phyloP scores from a whole-genome alignment of 1,284 basidiomycete genomes.

The Ustilago trichophora region DNA sequence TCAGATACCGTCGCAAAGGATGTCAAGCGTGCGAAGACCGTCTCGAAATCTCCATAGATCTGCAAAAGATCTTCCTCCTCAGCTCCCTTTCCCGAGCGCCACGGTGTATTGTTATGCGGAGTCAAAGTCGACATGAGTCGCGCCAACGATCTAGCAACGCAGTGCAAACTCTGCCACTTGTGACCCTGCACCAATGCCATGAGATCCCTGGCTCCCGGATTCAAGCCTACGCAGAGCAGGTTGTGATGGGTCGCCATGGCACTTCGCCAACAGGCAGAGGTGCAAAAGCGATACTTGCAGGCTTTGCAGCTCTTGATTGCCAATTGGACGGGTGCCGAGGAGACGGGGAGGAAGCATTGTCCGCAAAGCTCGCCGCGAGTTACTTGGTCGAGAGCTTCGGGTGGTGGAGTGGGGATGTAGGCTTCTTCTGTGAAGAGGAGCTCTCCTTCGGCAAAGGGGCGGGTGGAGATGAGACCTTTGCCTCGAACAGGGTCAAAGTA shows the following conservation, averaged over 20 bases:
- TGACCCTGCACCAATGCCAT: conserved; percentile 56
- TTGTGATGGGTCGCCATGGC: conserved; percentile 74
- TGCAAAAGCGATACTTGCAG: conserved; percentile 77
- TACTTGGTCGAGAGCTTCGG: conserved; percentile 39
- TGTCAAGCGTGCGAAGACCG: conserved; percentile 30
- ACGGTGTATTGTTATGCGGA: background rate
- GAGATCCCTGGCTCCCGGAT: conserved; percentile 72
- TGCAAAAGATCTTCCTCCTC: conserved; percentile 3
- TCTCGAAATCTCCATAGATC: conserved; percentile 35
- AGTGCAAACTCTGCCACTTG: conserved; percentile 39
- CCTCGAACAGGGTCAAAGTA: conserved; percentile 79
- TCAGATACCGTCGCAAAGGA: conserved; percentile 60
- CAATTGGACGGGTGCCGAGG: conserved; percentile 57
- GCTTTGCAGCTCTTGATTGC: conserved; percentile 57
- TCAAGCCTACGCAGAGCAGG: conserved; percentile 78
- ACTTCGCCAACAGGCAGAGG: conserved; percentile 76
- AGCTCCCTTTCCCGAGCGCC: background rate
- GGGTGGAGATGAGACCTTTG: conserved; percentile 81
- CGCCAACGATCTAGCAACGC: conserved; percentile 22
- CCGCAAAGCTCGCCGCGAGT: conserved; percentile 47
- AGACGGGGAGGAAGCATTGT: conserved; percentile 57
- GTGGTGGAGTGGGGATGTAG: conserved; percentile 65
- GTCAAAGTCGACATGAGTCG: conserved; percentile 21
- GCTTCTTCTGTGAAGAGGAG: conserved; percentile 79
- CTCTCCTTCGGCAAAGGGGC: conserved; percentile 76